These are phyloP conservation scores for Xerocomus tenax DNA, from an alignment of 1,284 basidiomycete genomes.

Conservation along the genomic window DNA sequence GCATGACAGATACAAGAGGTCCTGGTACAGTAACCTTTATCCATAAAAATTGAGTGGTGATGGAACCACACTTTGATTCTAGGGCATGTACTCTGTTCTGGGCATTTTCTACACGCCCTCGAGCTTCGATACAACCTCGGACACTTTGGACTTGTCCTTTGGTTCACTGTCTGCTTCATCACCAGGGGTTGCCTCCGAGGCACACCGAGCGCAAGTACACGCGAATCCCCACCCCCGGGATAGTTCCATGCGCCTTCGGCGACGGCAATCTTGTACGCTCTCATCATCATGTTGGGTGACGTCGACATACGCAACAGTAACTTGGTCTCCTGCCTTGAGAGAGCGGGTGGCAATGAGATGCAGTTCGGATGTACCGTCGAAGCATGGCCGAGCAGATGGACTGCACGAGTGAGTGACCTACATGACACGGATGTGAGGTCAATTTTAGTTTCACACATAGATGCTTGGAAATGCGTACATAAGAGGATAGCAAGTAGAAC, in stretches of 20 bases:
- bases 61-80: no score
- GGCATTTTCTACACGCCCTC: slow-evolving; percentile 27
- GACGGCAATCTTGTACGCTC: slow-evolving; percentile 44
- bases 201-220: slow-evolving; percentile 59
- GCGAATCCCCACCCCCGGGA: slow-evolving; percentile 74
- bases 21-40: no score
- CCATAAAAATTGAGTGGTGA: background rate
- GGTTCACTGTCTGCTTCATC: slow-evolving; percentile 36
- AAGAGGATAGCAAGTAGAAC: slow-evolving; percentile 66
- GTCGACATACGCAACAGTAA: slow-evolving; percentile 69
- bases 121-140: slow-evolving; percentile 38
- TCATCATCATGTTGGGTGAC: slow-evolving; percentile 49
- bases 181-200: slow-evolving; percentile 41
- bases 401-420: slow-evolving; percentile 63
- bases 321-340: slow-evolving; percentile 63
- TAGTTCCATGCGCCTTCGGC: slow-evolving; percentile 60
- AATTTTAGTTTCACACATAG: background rate
- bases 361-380: slow-evolving; percentile 57
- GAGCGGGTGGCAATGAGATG: slow-evolving; percentile 55
- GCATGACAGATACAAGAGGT: no score
- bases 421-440: background rate
- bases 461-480: slow-evolving; percentile 37
- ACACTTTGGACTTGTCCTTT: slow-evolving; percentile 52
- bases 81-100: no score
- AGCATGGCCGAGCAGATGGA: slow-evolving; percentile 56